Evolutionary conservation across 2,329 filamentous ascomycete genomes (phyloP), one percentile per base, ranked within the genome.

Genomic region (Teratosphaeria nubilosa): DNA sequence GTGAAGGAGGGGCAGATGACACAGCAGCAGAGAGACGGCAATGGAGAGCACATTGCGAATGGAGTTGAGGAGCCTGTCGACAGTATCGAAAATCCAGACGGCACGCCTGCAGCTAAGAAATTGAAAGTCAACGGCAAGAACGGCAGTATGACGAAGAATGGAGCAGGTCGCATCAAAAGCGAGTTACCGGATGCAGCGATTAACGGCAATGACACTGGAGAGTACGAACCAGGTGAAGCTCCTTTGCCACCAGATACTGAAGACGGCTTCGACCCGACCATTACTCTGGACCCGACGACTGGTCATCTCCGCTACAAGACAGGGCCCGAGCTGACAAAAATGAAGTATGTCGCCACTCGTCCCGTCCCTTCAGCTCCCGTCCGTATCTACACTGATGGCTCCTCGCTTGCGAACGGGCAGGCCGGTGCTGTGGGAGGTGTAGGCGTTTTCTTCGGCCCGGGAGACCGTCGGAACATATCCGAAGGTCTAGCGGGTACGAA

Each of bases 401-500:
- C 82, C 61, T 78, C 82, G 7, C 73, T 85, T 51, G 77, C 78
- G 14, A 86, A 86, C 69, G 84, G 84, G 2, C 73, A 73, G 45
- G 66, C 70, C 20, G 74, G 77, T 50, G 82, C 84, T 20, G 76
- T 79, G 53, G 83, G 80, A 20, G 84, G 84, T 10, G 79, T 86
- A 2, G 84, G 84, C 9, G 83, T 86, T 30, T 86, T 80, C 70
- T 86, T 86, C 70, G 84, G 84, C 5, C 80, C 80, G 4, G 74
- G 75, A 20, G 82, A 73, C 55, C 62, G 59, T 48, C 68, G 69
- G 37, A 88, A 88, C 67, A 74, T 95, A 25, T 89, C 88, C 13
- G 91, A 95, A 73, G 84, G 85, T 3, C 81, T 96, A 2, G 74
- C 79, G 55, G 90, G 90, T 55, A 77, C 80, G 16, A 78, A 80